Base-by-base conservation (phyloP, 2,329 filamentous ascomycete genomes). In the Aspergillus sojae region DNA sequence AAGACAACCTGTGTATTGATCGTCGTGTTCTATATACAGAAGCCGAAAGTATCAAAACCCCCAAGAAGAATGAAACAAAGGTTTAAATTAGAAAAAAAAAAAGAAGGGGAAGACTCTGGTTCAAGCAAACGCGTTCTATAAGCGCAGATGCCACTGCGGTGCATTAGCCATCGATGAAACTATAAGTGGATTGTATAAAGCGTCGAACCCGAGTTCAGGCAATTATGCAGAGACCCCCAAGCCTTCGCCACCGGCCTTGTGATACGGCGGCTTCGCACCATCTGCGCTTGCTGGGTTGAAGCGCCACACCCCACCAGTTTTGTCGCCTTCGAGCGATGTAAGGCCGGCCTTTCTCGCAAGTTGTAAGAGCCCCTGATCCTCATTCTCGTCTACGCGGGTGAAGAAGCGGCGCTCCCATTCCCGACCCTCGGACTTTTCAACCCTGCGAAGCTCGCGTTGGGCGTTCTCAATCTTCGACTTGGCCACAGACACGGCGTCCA, bases 381-480 rank as follows among this genome's bases (percentile, higher is more conserved):
- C 74, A 28, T 72, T 68, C 26, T 76, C 71, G 10, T 79, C 72
- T 30, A 77, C 65, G 23, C 75, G 74, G 50, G 72, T 87, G 80
- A 98, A 99, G 82, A 95, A 98, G 60, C 90, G 86, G 53, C 93
- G 86, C 73, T 93, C 86, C 94, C 95, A 99, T 46, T 87, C 83
- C 50, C 85, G 85, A 23, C 89, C 89, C 70, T 93, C 91, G n/a
- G 86, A 84, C 71, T 87, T 88, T 77, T 97, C 94, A 72, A 87
- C 83, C 75, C 87, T 86, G 67, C 94, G 88, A 80, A 88, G 84
- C 77, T 86, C 92, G 16, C 93, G 88, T 83, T 98, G 94, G 41
- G 89, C 88, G 70, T 93, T 92, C 79, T 98, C 95, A 67, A 98
- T 96, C 78, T 92, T 92, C 62, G 86, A 86, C 83, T 98, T 98